Evolutionary conservation across 805 yeast species (phyloP), one percentile per base, ranked within the genome.

Genomic region (Cyberlindnera petersonii): DNA sequence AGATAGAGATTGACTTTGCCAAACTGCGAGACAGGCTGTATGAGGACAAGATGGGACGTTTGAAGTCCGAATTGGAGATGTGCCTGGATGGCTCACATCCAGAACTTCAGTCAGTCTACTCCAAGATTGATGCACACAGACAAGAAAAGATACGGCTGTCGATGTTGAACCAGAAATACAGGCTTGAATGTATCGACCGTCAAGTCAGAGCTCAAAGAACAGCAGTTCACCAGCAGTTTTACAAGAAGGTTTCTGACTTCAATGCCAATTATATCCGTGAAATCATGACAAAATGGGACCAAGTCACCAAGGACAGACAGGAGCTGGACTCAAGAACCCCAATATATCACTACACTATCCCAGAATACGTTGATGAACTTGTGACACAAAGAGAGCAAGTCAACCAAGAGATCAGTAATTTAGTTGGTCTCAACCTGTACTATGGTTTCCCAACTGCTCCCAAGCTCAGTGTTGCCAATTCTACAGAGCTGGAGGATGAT

Each of bases 61-160:
- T 85, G 47, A 86, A 86, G 49, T 81, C 83, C 31, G 98, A 93
- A 59, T 66, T 91, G 44, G 82, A 82, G 52, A 75, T 91, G 72
- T 89, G 98, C 63, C 65, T 81, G 24, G 82, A 81, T 46, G 96
- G 96, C 10, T 75, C 87, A 16, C 98, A 93, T 61, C 98, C 98
- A 0, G 96, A 89, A 52, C 71, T 91, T 39, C 73, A 85, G 26
- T 72, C 75, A 33, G 82, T 84, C 38, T 77, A 83, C 58, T 73
- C 72, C 50, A 77, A 79, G 60, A 78, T 93, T 36, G 84, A 82
- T 42, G 74, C 76, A 30, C 79, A 82, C 48, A 79, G 87, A 48
- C 86, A 86, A 48, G 79, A 78, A 42, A 82, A 80, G 58, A 64
- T 88, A 19, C 67, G 58, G 21, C 63, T 72, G 31, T 75, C 78